Evolutionary conservation across 352 stramenopile species (phyloP).

Genomic region (Pythium diclinum): DNA sequence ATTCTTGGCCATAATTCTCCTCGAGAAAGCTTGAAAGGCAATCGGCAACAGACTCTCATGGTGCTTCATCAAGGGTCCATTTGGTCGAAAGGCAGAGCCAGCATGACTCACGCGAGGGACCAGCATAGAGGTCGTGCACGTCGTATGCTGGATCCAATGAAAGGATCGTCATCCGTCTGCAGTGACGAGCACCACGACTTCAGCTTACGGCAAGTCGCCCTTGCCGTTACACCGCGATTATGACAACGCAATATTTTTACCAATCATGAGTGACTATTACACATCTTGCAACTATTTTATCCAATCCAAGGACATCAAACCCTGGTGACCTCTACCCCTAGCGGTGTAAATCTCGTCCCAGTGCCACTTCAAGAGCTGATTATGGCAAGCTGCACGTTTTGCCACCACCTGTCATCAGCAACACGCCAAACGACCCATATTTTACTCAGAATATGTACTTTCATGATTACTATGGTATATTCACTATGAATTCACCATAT

Average conservation of each 20-base stretch:
- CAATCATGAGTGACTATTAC: not conserved
- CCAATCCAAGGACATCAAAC: not conserved
- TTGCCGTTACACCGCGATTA: not conserved
- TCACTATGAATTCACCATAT: not conserved
- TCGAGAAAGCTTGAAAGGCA: no score
- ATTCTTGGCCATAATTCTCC: no score
- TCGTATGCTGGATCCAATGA: not conserved
- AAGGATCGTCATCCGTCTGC: not conserved
- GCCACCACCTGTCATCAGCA: not conserved
- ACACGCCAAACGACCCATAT: not conserved
- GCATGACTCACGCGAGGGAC: no score
- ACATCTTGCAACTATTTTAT: not conserved
- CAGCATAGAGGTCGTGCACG: no score
- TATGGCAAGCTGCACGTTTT: not conserved
- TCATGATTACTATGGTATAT: not conserved
- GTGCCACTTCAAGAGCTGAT: slow-evolving; percentile 4
- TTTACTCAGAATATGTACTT: not conserved
- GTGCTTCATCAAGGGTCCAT: no score
- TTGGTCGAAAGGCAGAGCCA: no score
- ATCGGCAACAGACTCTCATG: no score
- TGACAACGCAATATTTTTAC: not conserved
- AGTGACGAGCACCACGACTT: not conserved
- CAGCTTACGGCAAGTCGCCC: not conserved
- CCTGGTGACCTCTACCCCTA: not conserved
- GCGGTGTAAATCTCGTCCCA: not conserved